Conservation (phyloP, 306 rosid genomes). For the Cicer bijugum region DNA sequence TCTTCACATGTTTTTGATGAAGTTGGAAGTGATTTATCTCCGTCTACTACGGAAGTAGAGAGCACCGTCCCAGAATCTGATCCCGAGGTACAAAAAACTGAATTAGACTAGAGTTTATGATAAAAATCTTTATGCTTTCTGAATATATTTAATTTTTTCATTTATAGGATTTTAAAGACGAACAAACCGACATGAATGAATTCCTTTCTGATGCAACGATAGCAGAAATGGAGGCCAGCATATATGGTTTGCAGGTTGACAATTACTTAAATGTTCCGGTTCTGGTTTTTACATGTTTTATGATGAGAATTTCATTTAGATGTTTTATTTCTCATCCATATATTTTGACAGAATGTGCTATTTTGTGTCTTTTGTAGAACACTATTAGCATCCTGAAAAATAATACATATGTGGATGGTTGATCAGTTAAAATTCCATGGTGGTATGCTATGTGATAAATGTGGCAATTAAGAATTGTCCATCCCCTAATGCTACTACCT, state of each 20-base stretch:
- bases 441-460: conserved; percentile 10
- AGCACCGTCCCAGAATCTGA: conserved; percentile 61
- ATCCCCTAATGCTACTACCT: not conserved
- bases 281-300: conserved; percentile 31
- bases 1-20: conserved; percentile 48
- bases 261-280: conserved; percentile 42
- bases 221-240: conserved; percentile 83
- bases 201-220: conserved; percentile 72
- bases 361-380: not conserved
- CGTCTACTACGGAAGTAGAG: conserved; percentile 56
- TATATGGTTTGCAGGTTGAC: conserved; percentile 81
- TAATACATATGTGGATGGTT: not conserved
- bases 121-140: conserved; percentile 16
- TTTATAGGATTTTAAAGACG: conserved; percentile 62
- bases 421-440: not conserved
- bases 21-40: conserved; percentile 49
- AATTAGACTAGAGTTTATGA: conserved; percentile 32
- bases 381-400: conserved; percentile 11
- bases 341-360: not conserved
- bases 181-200: conserved; percentile 50
- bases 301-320: conserved; percentile 32
- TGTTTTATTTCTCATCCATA: conserved; percentile 11
- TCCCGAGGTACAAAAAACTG: conserved; percentile 56
- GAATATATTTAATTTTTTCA: conserved; percentile 43
- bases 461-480: conserved; percentile 28